Base-by-base conservation (phyloP, 2,329 filamentous ascomycete species). In the Fusarium bulbicola region DNA sequence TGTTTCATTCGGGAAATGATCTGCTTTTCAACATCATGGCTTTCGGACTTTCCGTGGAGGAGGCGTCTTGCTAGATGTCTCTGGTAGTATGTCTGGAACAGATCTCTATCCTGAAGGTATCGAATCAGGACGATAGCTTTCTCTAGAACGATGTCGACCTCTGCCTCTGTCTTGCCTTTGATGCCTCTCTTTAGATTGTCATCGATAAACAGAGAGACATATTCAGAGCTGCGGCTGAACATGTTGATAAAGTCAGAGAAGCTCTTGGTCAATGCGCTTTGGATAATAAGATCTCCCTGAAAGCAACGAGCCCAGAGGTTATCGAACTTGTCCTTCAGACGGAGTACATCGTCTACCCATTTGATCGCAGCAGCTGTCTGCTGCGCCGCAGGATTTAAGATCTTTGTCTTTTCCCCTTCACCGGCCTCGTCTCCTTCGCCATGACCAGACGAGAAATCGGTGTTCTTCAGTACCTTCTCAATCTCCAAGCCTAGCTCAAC, bases 1-100 rank as follows among this genome's bases (percentile, higher is more conserved):
- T 96, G 90, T 87, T 98, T 98, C 95, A 99, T 98, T 72, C 95
- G 93, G 1, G 92, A 92, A 59, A 99, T 96, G 90, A 99, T 97
- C 78, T 96, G 92, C 80, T 95, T 95, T 83, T 99, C 96, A 2
- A 95, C 94, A 78, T 98, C 95, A 73, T 94, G 92, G 79, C 93
- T 97, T 75, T 97, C 92, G 0, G 94, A 95, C 77, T 96, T 97
- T 79, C 92, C 93, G 83, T 96, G 93, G 24, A 99, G 86, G 46
- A 99, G 85, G 58, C 96, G 91, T 67, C 94, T 92, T 49, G 94
- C 95, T 30, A 99, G 88, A 82, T 99, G 96, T 80, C 97, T 97
- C 85, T 98, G 97, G 85, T 99, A 98, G 82, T 99, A 99, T 9
- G 93, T 91, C 84, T 99, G 95, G 78, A 99, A 98, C 75, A 97